Base-by-base conservation (phyloP, 2,329 filamentous ascomycete species). In the Aspergillus sp. region DNA sequence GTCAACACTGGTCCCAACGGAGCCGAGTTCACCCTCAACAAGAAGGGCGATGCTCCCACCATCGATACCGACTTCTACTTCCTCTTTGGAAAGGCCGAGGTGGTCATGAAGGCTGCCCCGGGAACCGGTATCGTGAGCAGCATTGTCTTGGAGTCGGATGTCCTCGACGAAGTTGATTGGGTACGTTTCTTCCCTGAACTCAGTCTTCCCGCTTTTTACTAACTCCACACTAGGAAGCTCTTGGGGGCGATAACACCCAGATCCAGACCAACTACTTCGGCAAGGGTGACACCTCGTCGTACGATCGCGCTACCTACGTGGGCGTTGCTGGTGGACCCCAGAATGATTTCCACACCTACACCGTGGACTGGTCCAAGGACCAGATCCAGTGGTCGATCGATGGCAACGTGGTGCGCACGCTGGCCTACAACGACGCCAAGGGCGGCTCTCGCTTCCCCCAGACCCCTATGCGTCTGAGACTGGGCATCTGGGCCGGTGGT, bases 121-220 rank as follows among this genome's bases (percentile, higher is more conserved):
- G 94, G 94, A 2, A 84, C 82, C 20, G 94, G 94, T 60, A 95
- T 99, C 63, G 92, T 99, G 61, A 96, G 90, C 72, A 93, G 89
- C 30, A 80, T 95, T 33, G 91, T 99, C 13, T 78, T 99, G 56
- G 86, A 95, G 74, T 96, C 92, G n/a, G 92, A 97, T 71, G 83
- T 84, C 65, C 83, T 96, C 35, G 94, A 99, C 73, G 94, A 99
- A 77, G 93, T 99, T 66, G 94, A 99, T 73, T 89, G 94, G 78
- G 94, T 97, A 76, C 92, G 90, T 87, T 54, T 82, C 93, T 22
- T 41, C 36, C 33, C 10, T 26, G 47, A 13, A 19, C 33, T 41
- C 14, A 22, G 19, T 33, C 30, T 9, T 4, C 24, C 20, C 13
- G 13, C 7, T 9, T 8, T 26, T 13, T 22, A 24, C 64, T 65